phyloP scores from a whole-genome alignment of 164 flowering plant species.

The Buxus sempervirens region DNA sequence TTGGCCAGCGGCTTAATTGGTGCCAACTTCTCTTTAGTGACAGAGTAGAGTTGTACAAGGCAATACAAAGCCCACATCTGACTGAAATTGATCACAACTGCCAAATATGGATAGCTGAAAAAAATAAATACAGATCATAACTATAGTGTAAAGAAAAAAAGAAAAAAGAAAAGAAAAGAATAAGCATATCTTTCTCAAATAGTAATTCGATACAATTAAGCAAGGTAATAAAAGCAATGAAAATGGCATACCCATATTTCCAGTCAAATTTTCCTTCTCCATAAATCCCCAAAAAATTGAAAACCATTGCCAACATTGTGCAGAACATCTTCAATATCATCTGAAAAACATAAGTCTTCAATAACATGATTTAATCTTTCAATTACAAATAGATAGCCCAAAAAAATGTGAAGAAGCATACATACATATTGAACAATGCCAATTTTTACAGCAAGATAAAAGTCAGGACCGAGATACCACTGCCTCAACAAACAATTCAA shows the following conservation, averaged over 20 bases:
- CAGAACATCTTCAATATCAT: slow-evolving; percentile 92
- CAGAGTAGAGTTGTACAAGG: slow-evolving; percentile 91
- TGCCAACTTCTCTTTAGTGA: slow-evolving; percentile 76
- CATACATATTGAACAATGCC: slow-evolving; percentile 99
- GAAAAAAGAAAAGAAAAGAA: not conserved
- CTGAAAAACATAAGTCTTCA: slow-evolving; percentile 40
- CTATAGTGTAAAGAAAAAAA: not conserved
- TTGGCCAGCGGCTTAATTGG: slow-evolving; percentile 94
- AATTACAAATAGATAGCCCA: not conserved
- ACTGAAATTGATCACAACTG: slow-evolving; percentile 90
- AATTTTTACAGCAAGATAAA: slow-evolving; percentile 94
- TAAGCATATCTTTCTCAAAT: not conserved
- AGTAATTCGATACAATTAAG: not conserved
- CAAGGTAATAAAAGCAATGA: not conserved
- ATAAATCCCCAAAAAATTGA: slow-evolving; percentile 75
- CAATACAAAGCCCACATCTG: slow-evolving; percentile 99
- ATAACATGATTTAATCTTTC: not conserved
- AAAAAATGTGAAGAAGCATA: slow-evolving; percentile 11
- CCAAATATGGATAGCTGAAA: slow-evolving; percentile 96
- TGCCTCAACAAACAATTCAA: slow-evolving; percentile 64
- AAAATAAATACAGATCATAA: slow-evolving; percentile 11
- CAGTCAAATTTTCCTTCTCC: slow-evolving; percentile 98
- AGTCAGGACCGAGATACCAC: slow-evolving; percentile 92
- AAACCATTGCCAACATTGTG: slow-evolving; percentile 79
- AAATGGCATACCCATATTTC: slow-evolving; percentile 76